These are phyloP conservation scores for Geotrichum histeridarum DNA, from an alignment of 1,139 yeast genomes.

Conservation along the genomic window DNA sequence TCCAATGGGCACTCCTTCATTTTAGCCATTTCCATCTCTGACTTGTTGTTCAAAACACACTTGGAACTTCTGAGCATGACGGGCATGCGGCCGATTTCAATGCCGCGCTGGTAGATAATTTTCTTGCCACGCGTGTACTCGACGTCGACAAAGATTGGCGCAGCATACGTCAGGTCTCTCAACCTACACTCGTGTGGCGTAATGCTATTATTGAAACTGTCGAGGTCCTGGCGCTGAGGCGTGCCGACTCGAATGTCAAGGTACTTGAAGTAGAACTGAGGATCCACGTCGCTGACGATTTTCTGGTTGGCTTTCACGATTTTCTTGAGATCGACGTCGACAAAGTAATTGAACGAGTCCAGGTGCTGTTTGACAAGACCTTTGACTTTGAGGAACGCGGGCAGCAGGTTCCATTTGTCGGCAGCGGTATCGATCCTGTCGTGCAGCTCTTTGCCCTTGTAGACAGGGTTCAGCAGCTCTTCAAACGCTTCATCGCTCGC, in stretches of 20 bases:
- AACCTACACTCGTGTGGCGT: slow-evolving; percentile 97
- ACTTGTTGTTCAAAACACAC: slow-evolving; percentile 75
- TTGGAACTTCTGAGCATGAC: slow-evolving; percentile 91
- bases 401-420: slow-evolving; percentile 93
- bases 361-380: slow-evolving; percentile 96
- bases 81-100: slow-evolving; percentile 97
- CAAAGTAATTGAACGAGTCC: slow-evolving; percentile 93
- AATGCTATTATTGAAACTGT: slow-evolving; percentile 37
- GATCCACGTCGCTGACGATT: slow-evolving; percentile 91
- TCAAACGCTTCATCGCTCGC: slow-evolving; percentile 42
- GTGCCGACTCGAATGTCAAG: slow-evolving; percentile 79
- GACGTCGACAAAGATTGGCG: slow-evolving; percentile 94
- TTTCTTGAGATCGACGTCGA: slow-evolving; percentile 86
- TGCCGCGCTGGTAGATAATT: slow-evolving; percentile 80
- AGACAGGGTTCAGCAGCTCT: slow-evolving; percentile 71
- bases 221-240: slow-evolving; percentile 52
- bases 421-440: slow-evolving; percentile 84
- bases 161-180: slow-evolving; percentile 91
- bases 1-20: slow-evolving; percentile 94
- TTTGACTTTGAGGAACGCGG: slow-evolving; percentile 91
- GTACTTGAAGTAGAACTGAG: slow-evolving; percentile 88
- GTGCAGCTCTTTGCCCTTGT: slow-evolving; percentile 77
- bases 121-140: slow-evolving; percentile 94
- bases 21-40: slow-evolving; percentile 78
- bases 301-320: slow-evolving; percentile 86